Conservation (phyloP, 345 rosid species). For the Brassica napus region DNA sequence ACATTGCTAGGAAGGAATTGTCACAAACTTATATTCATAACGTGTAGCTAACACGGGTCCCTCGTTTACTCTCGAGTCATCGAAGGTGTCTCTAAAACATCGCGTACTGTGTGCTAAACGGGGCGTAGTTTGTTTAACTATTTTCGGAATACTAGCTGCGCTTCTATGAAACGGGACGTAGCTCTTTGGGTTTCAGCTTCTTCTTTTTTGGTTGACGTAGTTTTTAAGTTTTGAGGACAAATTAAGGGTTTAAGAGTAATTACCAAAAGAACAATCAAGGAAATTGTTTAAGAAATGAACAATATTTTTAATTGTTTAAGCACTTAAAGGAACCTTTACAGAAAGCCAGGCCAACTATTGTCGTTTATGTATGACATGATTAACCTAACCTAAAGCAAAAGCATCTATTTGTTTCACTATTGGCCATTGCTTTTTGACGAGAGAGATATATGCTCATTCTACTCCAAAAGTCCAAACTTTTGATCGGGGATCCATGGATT, state of each 20-base stretch:
- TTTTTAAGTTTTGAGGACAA: not conserved
- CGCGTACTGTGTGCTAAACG: conserved; percentile 10
- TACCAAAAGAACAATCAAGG: not conserved
- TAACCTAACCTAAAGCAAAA: conserved; percentile 12
- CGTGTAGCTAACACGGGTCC: conserved; percentile 19
- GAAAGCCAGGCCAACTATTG: not conserved
- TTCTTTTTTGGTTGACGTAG: not conserved
- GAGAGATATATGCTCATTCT: conserved; percentile 16
- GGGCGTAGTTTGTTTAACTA: not conserved
- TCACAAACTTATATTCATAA: conserved; percentile 12
- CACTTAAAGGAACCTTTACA: not conserved
- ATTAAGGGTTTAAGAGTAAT: not conserved
- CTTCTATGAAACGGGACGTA: conserved; percentile 2
- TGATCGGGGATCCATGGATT: conserved; percentile 14
- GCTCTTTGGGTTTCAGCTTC: not conserved
- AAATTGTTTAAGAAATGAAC: not conserved
- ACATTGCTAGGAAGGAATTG: conserved; percentile 12
- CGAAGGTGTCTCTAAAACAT: conserved; percentile 2
- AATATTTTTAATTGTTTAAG: not conserved
- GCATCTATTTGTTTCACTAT: not conserved
- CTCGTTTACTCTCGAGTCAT: not conserved
- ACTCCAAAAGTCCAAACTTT: not conserved
- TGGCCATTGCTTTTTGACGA: not conserved
- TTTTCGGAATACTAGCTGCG: not conserved
- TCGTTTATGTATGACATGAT: not conserved